Conservation (phyloP, 805 yeast species). For the Candida easanensis region DNA sequence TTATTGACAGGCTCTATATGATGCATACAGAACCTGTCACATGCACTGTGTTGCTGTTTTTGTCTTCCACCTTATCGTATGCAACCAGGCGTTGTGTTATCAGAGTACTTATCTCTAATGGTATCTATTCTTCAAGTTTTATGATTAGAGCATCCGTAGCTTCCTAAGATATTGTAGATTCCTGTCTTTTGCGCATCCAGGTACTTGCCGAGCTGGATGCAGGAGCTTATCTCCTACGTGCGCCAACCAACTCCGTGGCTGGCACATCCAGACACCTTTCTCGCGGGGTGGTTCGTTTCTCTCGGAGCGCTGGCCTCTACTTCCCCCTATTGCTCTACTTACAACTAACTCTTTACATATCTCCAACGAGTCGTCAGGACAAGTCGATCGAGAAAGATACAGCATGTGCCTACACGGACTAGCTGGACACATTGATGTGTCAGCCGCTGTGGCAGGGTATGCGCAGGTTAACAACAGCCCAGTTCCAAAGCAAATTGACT, state of each 20-base stretch:
- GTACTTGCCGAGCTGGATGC: not conserved
- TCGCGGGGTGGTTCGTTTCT: not conserved
- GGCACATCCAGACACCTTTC: not conserved
- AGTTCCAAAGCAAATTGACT: slow-evolving; percentile 72
- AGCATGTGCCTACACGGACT: slow-evolving; percentile 15
- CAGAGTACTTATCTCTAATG: too few species aligned
- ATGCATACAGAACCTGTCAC: too few species aligned
- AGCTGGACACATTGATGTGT: slow-evolving; percentile 13
- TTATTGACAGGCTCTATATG: too few species aligned
- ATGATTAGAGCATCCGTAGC: too few species aligned
- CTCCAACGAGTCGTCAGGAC: not conserved
- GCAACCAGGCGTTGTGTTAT: too few species aligned
- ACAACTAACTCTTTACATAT: not conserved
- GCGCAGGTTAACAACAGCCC: slow-evolving; percentile 50
- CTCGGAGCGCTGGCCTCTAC: not conserved
- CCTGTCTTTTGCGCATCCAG: too few species aligned
- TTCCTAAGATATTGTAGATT: too few species aligned
- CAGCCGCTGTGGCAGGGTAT: slow-evolving; percentile 24
- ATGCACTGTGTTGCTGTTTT: too few species aligned
- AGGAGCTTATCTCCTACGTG: not conserved
- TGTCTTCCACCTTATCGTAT: too few species aligned
- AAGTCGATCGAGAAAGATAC: not conserved
- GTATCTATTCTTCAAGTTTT: too few species aligned
- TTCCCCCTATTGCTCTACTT: not conserved
- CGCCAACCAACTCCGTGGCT: not conserved